Percentiles rank a stretch among this genome's conserved stretches.
phyloP scores from a whole-genome alignment of 164 flowering plant species.

The Chimonanthus praecox region DNA sequence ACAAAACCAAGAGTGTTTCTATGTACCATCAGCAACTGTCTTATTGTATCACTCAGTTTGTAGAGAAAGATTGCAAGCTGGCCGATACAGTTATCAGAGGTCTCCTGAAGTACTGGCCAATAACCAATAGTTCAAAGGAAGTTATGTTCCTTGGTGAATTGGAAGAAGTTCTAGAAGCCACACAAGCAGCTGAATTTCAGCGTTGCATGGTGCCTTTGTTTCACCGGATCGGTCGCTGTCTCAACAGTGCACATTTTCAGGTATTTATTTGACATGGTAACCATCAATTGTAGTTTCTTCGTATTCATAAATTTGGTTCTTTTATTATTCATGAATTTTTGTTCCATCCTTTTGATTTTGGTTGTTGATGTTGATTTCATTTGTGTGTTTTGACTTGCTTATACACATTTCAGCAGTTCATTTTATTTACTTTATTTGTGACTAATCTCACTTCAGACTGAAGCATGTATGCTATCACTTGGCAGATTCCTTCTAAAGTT shows the following conservation, averaged over 20 bases:
- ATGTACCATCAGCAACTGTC: conserved; percentile 82
- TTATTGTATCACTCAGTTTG: conserved; percentile 75
- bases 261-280: conserved; percentile 20
- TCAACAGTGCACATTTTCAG: conserved; percentile 84
- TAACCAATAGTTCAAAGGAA: conserved; percentile 78
- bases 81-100: conserved; percentile 80
- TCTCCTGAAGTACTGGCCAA: conserved; percentile 77
- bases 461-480: not conserved
- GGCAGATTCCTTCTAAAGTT: not conserved
- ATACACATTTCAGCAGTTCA: not conserved
- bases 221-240: conserved; percentile 64
- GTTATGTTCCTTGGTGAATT: conserved; percentile 80
- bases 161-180: conserved; percentile 79
- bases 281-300: not conserved
- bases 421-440: not conserved
- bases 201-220: conserved; percentile 78
- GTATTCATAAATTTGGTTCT: no score
- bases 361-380: not conserved
- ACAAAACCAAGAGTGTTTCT: conserved; percentile 69
- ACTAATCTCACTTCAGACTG: not conserved
- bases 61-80: conserved; percentile 74
- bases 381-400: not conserved
- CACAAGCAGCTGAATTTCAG: conserved; percentile 77
- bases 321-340: no score
- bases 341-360: not conserved